Conservation (phyloP, 148 eudicot species). For the Cornus controversa region DNA sequence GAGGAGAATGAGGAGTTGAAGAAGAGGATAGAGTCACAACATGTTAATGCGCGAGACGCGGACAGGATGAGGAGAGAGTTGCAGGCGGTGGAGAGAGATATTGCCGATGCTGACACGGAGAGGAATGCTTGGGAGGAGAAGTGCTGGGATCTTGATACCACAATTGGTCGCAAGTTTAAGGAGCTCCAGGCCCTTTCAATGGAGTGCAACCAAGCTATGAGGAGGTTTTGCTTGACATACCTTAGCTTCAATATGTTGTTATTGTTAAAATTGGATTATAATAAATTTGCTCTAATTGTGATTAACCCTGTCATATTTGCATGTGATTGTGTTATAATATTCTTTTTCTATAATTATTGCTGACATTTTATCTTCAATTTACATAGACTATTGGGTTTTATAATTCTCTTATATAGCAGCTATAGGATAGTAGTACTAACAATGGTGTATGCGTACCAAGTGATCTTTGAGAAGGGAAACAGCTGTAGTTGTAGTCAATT, state of each 20-base stretch:
- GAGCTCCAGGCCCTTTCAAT: constrained; percentile 66
- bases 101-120: constrained; percentile 63
- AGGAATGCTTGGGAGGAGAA: constrained; percentile 85
- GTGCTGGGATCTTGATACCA: constrained; percentile 70
- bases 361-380: too few relatives aligned
- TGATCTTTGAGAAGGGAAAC: neutral
- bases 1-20: constrained; percentile 84
- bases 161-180: constrained; percentile 59
- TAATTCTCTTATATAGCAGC: neutral
- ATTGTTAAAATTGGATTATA: neutral
- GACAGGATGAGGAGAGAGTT: constrained; percentile 95
- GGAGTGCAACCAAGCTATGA: constrained; percentile 80
- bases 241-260: neutral
- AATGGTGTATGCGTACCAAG: neutral
- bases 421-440: neutral
- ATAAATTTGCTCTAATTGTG: neutral
- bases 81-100: constrained; percentile 76
- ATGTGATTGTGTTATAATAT: neutral
- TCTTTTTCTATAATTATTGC: neutral
- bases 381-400: neutral
- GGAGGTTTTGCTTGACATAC: constrained; percentile 39
- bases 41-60: constrained; percentile 80
- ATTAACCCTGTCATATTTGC: neutral
- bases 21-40: constrained; percentile 71
- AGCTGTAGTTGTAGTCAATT: neutral